Percentiles rank a stretch among this genome's conserved stretches.
phyloP scores from a whole-genome alignment of 306 rosid species.

The Purshia tridentata region DNA sequence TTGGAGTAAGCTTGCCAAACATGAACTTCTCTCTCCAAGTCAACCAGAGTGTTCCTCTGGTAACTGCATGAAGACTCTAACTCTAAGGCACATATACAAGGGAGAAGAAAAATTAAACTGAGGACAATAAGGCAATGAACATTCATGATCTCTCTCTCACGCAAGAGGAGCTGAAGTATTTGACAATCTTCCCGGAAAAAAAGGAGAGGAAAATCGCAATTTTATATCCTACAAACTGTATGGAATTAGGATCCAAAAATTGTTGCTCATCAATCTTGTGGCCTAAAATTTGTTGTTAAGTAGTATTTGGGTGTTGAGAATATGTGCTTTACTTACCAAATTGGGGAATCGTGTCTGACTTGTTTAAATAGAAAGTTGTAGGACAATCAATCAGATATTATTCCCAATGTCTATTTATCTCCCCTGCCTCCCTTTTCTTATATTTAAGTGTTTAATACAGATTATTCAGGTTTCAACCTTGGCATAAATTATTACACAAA shows the following conservation, averaged over 20 bases:
- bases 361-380: conserved; percentile 23
- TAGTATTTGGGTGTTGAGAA: conserved; percentile 26
- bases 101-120: conserved; percentile 18
- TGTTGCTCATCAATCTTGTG: conserved; percentile 5
- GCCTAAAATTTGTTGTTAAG: background rate
- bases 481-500: background rate
- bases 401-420: conserved; percentile 24
- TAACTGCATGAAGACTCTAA: background rate
- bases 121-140: conserved; percentile 21
- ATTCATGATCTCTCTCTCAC: conserved; percentile 23
- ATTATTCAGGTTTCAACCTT: background rate
- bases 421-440: background rate
- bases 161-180: background rate
- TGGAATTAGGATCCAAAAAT: background rate
- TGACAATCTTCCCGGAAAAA: background rate
- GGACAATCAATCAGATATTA: conserved; percentile 25
- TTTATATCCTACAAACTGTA: background rate
- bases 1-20: conserved; percentile 1
- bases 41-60: conserved; percentile 14
- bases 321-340: conserved; percentile 50
- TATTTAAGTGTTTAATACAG: background rate
- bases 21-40: conserved; percentile 6
- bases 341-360: conserved; percentile 33
- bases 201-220: background rate
- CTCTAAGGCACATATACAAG: conserved; percentile 9